Conservation (phyloP, 257 asterid species). For the Plantago elongata region DNA sequence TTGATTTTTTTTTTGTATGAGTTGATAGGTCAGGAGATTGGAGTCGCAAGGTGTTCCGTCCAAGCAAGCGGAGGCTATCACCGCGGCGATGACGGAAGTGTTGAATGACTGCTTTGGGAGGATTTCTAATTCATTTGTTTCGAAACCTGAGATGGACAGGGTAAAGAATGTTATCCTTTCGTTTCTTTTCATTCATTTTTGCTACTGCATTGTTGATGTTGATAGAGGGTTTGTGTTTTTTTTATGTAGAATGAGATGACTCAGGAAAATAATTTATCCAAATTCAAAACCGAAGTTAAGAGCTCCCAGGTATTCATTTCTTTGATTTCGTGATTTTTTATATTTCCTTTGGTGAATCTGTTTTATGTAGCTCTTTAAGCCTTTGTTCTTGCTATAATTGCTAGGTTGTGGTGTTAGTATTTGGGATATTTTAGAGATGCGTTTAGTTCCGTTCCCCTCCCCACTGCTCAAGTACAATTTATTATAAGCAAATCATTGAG, state of each 20-base stretch:
- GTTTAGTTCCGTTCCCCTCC: no score
- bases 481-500: no score
- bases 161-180: constrained; percentile 20
- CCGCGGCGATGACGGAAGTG: constrained; percentile 64
- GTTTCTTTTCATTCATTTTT: not conserved
- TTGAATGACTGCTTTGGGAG: constrained; percentile 69
- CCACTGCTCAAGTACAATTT: no score
- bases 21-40: constrained; percentile 70
- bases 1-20: not conserved
- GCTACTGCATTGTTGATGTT: no score
- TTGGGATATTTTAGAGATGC: no score
- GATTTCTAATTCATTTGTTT: constrained; percentile 68
- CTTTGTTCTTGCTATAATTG: no score
- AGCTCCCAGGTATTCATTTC: constrained; percentile 64
- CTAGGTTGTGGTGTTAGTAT: no score
- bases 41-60: constrained; percentile 82
- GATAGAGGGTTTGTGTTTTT: not conserved
- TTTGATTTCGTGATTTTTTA: not conserved
- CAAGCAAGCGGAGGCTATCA: constrained; percentile 85
- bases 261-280: constrained; percentile 72
- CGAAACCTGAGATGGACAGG: constrained; percentile 73
- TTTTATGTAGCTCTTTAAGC: not conserved
- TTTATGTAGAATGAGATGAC: constrained; percentile 59
- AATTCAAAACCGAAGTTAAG: constrained; percentile 77
- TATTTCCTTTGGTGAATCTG: not conserved